These are phyloP conservation scores for Oropetium thomaeum DNA, from an alignment of 176 grass and related monocot genomes.

Conservation along the genomic window DNA sequence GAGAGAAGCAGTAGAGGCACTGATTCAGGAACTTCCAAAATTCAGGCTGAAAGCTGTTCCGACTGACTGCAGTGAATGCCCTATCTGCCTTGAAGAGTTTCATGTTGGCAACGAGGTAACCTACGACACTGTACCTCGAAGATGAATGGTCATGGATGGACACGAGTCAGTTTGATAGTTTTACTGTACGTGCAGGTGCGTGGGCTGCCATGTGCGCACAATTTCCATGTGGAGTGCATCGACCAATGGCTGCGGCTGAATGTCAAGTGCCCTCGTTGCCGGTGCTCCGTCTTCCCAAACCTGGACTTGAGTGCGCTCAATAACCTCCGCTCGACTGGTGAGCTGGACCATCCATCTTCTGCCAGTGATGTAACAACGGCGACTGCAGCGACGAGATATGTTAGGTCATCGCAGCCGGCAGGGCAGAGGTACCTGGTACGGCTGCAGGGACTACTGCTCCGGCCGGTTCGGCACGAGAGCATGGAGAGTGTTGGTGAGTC, in stretches of 20 bases:
- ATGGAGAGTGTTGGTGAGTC: constrained; percentile 20
- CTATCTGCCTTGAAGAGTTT: constrained; percentile 97
- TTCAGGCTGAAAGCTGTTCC: constrained; percentile 92
- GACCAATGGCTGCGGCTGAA: constrained; percentile 95
- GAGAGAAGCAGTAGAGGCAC: constrained; percentile 95
- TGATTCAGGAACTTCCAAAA: constrained; percentile 95
- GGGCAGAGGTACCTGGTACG: constrained; percentile 67
- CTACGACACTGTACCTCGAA: not conserved
- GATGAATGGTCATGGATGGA: not conserved
- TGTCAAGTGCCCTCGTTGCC: constrained; percentile 88
- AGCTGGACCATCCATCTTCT: constrained; percentile 45
- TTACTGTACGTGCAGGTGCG: constrained; percentile 58
- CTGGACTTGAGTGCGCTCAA: constrained; percentile 90
- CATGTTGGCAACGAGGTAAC: constrained; percentile 81
- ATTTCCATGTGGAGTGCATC: constrained; percentile 96
- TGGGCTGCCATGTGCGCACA: constrained; percentile 89
- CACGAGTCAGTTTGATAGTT: not conserved
- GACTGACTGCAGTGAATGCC: constrained; percentile 90
- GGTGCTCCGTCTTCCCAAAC: constrained; percentile 96
- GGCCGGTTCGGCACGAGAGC: constrained; percentile 34
- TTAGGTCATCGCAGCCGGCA: constrained; percentile 35
- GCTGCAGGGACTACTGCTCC: constrained; percentile 60
- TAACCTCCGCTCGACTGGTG: constrained; percentile 50
- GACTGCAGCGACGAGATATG: constrained; percentile 34
- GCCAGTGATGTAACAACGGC: constrained; percentile 48